A percentile compares a stretch with the other conserved stretches of the same genome.
Conservation (phyloP, 768 basidiomycete species). For the Multifurca ochricompacta region DNA sequence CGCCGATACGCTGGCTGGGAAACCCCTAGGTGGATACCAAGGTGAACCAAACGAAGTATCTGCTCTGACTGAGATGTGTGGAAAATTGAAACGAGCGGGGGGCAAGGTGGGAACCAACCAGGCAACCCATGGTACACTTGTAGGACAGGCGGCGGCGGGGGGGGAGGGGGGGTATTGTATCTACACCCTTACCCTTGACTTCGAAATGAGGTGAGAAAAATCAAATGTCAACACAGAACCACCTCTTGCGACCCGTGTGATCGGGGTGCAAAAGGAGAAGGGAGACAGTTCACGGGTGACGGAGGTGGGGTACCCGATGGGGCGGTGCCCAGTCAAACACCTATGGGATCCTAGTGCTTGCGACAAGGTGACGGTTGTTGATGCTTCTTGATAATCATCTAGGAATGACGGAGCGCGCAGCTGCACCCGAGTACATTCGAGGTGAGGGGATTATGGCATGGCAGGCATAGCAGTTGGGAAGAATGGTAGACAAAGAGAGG, state of each 20-base stretch:
- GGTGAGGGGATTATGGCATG: conserved; percentile 10
- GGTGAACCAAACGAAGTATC: not conserved
- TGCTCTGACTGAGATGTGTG: conserved; percentile 6
- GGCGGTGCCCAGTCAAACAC: conserved; percentile 2
- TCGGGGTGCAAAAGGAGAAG: conserved; percentile 7
- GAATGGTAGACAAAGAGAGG: not conserved
- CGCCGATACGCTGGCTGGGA: not conserved
- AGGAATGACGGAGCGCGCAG: conserved; percentile 13
- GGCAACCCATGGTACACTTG: not conserved
- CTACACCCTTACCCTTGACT: conserved; percentile 5
- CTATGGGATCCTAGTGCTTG: not conserved
- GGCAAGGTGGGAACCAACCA: not conserved
- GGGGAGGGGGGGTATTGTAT: too few species aligned
- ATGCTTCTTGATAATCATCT: conserved; percentile 11
- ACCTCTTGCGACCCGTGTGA: conserved; percentile 3
- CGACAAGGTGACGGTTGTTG: not conserved
- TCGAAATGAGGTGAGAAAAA: conserved; percentile 1
- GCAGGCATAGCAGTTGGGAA: not conserved
- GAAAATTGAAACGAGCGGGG: conserved; percentile 1
- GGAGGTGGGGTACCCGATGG: not conserved
- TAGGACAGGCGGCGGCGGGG: not conserved
- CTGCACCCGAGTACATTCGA: not conserved
- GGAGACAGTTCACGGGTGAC: not conserved
- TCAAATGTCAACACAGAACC: conserved; percentile 1
- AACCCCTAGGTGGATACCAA: not conserved